Conservation (phyloP, 768 basidiomycete genomes). For the Mycena galopus region DNA sequence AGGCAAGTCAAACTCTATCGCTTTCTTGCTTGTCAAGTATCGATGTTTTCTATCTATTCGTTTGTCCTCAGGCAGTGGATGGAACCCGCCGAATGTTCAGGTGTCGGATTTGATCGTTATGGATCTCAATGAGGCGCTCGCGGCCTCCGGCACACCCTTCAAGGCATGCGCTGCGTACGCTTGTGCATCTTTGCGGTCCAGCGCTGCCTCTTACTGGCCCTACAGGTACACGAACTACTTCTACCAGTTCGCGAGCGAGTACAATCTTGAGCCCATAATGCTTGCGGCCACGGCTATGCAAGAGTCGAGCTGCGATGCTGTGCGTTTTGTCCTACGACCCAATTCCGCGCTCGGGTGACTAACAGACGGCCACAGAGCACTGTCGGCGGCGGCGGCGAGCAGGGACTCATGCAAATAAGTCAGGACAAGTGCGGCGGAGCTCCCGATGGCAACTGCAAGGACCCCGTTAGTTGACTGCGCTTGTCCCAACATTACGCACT, state of each 20-base stretch:
- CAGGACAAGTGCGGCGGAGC: slow-evolving; percentile 79
- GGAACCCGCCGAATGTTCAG: slow-evolving; percentile 77
- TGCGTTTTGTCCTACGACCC: too few relatives aligned
- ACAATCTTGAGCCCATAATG: slow-evolving; percentile 76
- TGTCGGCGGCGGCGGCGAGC: slow-evolving; percentile 83
- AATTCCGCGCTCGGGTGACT: too few relatives aligned
- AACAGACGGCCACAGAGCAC: slow-evolving; percentile 44
- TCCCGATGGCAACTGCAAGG: slow-evolving; percentile 59
- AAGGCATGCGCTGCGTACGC: slow-evolving; percentile 65
- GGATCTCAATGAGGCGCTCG: slow-evolving; percentile 61
- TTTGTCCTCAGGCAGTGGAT: slow-evolving; percentile 58
- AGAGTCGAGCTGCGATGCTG: slow-evolving; percentile 79
- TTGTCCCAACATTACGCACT: slow-evolving; percentile 13
- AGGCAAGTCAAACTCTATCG: background rate
- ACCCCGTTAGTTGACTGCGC: slow-evolving; percentile 52
- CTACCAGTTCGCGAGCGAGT: slow-evolving; percentile 66
- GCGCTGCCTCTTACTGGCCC: background rate
- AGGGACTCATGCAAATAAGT: slow-evolving; percentile 90
- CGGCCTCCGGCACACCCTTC: slow-evolving; percentile 68
- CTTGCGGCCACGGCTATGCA: slow-evolving; percentile 92
- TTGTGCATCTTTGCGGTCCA: background rate
- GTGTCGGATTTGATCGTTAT: slow-evolving; percentile 64
- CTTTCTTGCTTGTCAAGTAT: background rate
- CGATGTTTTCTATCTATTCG: too few relatives aligned
- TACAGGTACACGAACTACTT: slow-evolving; percentile 54